Conservation (phyloP, 2,329 filamentous ascomycete genomes). For the Cladosporium halotolerans region DNA sequence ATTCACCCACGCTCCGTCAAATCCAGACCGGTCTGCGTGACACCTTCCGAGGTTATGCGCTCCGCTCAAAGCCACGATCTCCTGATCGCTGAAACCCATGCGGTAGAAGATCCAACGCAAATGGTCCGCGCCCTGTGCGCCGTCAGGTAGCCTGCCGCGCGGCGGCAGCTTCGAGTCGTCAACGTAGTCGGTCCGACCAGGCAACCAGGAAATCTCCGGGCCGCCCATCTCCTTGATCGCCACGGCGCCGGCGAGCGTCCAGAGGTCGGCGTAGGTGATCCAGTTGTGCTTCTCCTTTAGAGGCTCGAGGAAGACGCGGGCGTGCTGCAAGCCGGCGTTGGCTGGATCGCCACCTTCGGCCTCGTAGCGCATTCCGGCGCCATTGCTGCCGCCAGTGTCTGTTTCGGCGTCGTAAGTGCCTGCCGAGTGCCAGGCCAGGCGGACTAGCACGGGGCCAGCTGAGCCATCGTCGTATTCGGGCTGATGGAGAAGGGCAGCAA, state of each 20-base stretch:
- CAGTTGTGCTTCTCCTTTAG: slow-evolving; percentile 54
- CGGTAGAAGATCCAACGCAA: slow-evolving; percentile 51
- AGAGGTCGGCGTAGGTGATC: slow-evolving; percentile 61
- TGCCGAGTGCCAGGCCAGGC: slow-evolving; percentile 59
- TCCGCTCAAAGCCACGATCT: slow-evolving; percentile 52
- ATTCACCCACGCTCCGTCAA: slow-evolving; percentile 49
- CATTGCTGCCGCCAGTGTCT: slow-evolving; percentile 58
- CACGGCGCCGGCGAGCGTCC: slow-evolving; percentile 56
- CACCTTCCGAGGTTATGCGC: slow-evolving; percentile 53
- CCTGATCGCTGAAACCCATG: slow-evolving; percentile 56
- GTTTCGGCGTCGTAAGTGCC: slow-evolving; percentile 56
- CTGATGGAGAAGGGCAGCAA: slow-evolving; percentile 36
- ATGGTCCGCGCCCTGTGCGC: slow-evolving; percentile 49
- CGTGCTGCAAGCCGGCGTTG: slow-evolving; percentile 59
- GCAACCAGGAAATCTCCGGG: slow-evolving; percentile 50
- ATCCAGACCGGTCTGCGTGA: slow-evolving; percentile 51
- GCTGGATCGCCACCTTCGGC: slow-evolving; percentile 58
- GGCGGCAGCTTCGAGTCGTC: slow-evolving; percentile 55
- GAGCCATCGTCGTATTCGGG: slow-evolving; percentile 61
- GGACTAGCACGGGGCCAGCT: slow-evolving; percentile 57
- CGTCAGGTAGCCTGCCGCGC: slow-evolving; percentile 52
- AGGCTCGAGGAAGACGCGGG: slow-evolving; percentile 58
- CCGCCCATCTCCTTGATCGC: slow-evolving; percentile 57
- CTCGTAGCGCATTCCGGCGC: slow-evolving; percentile 61
- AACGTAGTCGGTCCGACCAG: slow-evolving; percentile 57